A percentile compares a stretch with the other conserved stretches of the same genome.
phyloP scores from a whole-genome alignment of 208 protist genomes.

The Trypanosoma congolense region DNA sequence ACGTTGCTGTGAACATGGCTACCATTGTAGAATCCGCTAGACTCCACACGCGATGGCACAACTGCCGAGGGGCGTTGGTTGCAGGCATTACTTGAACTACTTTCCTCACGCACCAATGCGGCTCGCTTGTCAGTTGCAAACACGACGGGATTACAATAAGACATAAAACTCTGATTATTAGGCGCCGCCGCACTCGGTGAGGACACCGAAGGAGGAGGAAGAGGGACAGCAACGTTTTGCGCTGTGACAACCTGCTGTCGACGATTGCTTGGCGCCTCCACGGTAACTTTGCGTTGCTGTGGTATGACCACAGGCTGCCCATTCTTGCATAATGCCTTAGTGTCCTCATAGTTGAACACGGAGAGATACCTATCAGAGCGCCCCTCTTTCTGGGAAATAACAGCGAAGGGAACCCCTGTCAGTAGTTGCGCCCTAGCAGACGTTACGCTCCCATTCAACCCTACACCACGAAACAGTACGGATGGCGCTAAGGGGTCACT shows the following conservation, averaged over 20 bases:
- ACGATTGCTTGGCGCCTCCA: conserved; percentile 11
- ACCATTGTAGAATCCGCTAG: not conserved
- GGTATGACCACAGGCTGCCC: conserved; percentile 7
- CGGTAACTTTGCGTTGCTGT: conserved; percentile 40
- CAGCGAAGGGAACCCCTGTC: conserved; percentile 45
- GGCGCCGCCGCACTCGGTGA: not conserved
- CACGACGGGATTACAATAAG: conserved; percentile 12
- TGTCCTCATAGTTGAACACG: conserved; percentile 73
- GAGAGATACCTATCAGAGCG: conserved; percentile 39
- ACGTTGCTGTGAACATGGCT: conserved; percentile 6
- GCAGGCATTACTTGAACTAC: not conserved
- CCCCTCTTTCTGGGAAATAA: conserved; percentile 44
- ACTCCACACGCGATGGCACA: conserved; percentile 4
- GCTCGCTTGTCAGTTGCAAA: conserved; percentile 18
- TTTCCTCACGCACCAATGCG: conserved; percentile 1
- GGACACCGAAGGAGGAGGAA: not conserved
- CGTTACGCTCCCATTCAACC: conserved; percentile 30
- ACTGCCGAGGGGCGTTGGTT: conserved; percentile 1
- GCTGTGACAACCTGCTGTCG: not conserved
- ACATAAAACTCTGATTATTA: too few relatives aligned
- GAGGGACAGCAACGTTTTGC: not conserved
- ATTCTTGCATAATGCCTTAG: conserved; percentile 22
- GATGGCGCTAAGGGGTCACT: conserved; percentile 43
- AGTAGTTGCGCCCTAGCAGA: conserved; percentile 58
- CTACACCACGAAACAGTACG: conserved; percentile 46